Conservation (phyloP, 352 stramenopile genomes). For the Globisporangium alternatum region DNA sequence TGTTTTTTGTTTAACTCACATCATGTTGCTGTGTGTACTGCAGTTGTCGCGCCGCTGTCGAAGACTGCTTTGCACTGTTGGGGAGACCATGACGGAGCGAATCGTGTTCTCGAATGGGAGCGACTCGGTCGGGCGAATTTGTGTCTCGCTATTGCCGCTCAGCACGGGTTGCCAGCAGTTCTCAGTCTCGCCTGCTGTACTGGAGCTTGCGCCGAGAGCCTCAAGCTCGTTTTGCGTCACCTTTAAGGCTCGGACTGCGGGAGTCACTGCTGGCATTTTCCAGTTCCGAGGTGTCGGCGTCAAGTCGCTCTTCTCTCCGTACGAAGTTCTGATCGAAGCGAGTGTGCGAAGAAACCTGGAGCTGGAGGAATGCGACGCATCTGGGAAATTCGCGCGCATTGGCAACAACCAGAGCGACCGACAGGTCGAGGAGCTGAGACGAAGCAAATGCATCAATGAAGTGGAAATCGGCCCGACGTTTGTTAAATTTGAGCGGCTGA, state of each 20-base stretch:
- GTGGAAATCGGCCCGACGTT: conserved; percentile 62
- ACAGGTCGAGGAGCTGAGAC: conserved; percentile 46
- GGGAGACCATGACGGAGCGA: conserved; percentile 68
- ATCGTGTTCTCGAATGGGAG: conserved; percentile 77
- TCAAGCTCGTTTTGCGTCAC: conserved; percentile 70
- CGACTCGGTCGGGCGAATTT: conserved; percentile 57
- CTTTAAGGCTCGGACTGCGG: conserved; percentile 51
- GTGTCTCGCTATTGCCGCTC: conserved; percentile 73
- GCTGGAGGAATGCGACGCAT: conserved; percentile 21
- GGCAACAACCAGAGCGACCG: not conserved
- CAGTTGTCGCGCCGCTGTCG: conserved; percentile 62
- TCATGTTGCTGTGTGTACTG: not conserved
- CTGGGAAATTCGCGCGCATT: not conserved
- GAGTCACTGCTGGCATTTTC: conserved; percentile 79
- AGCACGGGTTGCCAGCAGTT: conserved; percentile 86
- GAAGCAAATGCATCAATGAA: conserved; percentile 35
- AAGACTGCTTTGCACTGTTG: conserved; percentile 65
- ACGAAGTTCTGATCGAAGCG: conserved; percentile 84
- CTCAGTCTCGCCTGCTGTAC: conserved; percentile 64
- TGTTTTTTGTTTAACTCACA: not conserved
- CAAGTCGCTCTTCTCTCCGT: conserved; percentile 61
- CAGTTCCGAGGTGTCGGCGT: conserved; percentile 77
- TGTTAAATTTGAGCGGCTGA: conserved; percentile 46
- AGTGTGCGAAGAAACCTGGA: conserved; percentile 50
- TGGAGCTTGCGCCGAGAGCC: conserved; percentile 59